Base-by-base conservation (phyloP, 2,329 filamentous ascomycete genomes). In the Elsinoe batatas region DNA sequence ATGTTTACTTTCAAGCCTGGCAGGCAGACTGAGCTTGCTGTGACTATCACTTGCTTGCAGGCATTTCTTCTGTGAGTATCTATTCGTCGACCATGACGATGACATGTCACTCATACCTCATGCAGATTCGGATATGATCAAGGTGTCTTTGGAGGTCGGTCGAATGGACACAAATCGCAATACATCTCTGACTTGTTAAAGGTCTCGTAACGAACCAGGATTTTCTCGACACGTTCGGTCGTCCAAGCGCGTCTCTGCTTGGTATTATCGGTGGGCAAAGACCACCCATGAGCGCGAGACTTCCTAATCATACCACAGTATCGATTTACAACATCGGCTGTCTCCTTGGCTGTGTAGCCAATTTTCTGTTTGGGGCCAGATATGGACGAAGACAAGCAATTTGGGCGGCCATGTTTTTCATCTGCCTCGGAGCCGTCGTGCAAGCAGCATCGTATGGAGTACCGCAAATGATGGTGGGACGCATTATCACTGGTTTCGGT, bases 331-430 rank as follows among this genome's bases (percentile, higher is more conserved):
- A 68, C 20, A 56, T 69, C 1, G 66, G 65, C 15, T 69, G 66
- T 13, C 67, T 68, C n/a, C 58, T 61, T 0, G 67, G 67, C 30
- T 68, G 64, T 47, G 62, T 69, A 12, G 50, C 68, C 0, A 61
- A 57, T 5, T 68, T 69, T 43, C 53, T 64, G 1, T 64, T 65
- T 10, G 67, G 65, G 37, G 64, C 66, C 42, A 62, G 61, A 40
- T 65, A 64, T 2, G 67, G 66, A 2, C 53, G 67, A 30, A 61
- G 65, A 46, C 50, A 65, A 20, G 64, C 66, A 1, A 66, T 68
- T 62, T 68, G 64, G 65, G 64, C 67, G 22, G 67, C 66, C 13
- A 68, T 68, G 66, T 58, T 63, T 1, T 68, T 65, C 61, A 67
- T 68, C 42, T 67, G 44, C 38, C 13, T 36, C 4, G 55, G 55